Evolutionary conservation across 1,139 yeast genomes (phyloP).

Genomic region (Nakaseomyces nivariensis): DNA sequence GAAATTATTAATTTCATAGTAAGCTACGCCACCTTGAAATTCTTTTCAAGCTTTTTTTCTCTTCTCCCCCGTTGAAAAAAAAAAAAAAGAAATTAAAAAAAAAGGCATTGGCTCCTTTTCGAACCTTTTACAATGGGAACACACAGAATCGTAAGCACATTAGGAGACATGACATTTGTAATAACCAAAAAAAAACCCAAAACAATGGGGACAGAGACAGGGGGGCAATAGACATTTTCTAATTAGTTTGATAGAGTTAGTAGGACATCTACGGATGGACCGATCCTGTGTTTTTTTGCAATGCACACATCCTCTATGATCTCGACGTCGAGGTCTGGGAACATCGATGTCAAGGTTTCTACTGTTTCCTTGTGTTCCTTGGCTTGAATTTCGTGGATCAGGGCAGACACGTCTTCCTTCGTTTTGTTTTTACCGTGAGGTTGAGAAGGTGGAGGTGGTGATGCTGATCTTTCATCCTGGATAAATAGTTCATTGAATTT

Average conservation of each 20-base stretch:
- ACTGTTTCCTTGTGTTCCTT: conserved; percentile 37
- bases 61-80: background rate
- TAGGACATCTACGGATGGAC: conserved; percentile 65
- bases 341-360: conserved; percentile 53
- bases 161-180: too few species aligned
- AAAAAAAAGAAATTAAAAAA: too few species aligned
- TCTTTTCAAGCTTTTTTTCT: background rate
- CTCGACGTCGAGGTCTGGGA: conserved; percentile 62
- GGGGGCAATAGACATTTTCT: background rate
- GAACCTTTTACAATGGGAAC: too few species aligned
- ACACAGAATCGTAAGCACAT: too few species aligned
- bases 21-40: too few species aligned
- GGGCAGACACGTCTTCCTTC: conserved; percentile 19
- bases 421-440: conserved; percentile 20
- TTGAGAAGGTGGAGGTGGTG: conserved; percentile 5
- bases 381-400: conserved; percentile 21
- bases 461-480: conserved; percentile 2
- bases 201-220: too few species aligned
- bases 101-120: too few species aligned
- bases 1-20: too few species aligned
- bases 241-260: conserved; percentile 25
- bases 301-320: conserved; percentile 61
- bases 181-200: too few species aligned
- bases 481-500: conserved; percentile 22
- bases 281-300: conserved; percentile 60